A percentile compares a stretch with the other conserved stretches of the same genome.
Evolutionary conservation across 2,329 filamentous ascomycete genomes (phyloP).

Genomic region (Talaromyces sp.): DNA sequence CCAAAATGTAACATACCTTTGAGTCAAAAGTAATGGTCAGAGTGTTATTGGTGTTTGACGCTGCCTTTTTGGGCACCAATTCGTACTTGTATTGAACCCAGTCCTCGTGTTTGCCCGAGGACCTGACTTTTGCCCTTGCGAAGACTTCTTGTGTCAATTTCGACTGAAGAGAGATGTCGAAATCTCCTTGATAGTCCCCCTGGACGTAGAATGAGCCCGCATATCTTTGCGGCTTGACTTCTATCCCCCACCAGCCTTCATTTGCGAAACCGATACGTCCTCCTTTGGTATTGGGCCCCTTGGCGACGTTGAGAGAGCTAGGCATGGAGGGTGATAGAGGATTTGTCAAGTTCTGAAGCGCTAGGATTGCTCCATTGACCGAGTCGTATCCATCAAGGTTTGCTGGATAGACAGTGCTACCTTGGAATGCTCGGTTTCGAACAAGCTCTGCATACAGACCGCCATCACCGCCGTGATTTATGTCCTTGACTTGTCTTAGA

Average conservation of each 20-base stretch:
- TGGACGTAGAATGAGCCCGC: constrained; percentile 34
- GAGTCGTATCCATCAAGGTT: not conserved
- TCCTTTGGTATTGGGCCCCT: constrained; percentile 24
- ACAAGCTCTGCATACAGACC: constrained; percentile 72
- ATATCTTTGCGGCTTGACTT: constrained; percentile 31
- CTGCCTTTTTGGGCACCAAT: constrained; percentile 26
- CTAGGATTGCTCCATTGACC: not conserved
- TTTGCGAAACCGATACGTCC: constrained; percentile 46
- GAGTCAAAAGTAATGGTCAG: constrained; percentile 57
- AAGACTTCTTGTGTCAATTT: not conserved
- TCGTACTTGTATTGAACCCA: constrained; percentile 25
- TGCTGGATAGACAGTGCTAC: constrained; percentile 21
- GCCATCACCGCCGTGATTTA: constrained; percentile 63
- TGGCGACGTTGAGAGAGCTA: constrained; percentile 27
- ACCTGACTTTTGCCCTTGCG: not conserved
- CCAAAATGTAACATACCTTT: constrained; percentile 24
- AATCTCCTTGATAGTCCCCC: not conserved
- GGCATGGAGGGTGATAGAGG: not conserved
- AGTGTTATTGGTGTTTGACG: constrained; percentile 50
- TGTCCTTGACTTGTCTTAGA: not conserved
- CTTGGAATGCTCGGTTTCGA: constrained; percentile 69
- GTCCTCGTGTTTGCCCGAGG: not conserved
- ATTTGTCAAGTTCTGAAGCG: not conserved
- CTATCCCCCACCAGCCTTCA: constrained; percentile 38
- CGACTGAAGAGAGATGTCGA: not conserved